Evolutionary conservation across 1,139 yeast species (phyloP), one percentile per base, ranked within the genome.

Genomic region (Protomyces arabidopsidicola): DNA sequence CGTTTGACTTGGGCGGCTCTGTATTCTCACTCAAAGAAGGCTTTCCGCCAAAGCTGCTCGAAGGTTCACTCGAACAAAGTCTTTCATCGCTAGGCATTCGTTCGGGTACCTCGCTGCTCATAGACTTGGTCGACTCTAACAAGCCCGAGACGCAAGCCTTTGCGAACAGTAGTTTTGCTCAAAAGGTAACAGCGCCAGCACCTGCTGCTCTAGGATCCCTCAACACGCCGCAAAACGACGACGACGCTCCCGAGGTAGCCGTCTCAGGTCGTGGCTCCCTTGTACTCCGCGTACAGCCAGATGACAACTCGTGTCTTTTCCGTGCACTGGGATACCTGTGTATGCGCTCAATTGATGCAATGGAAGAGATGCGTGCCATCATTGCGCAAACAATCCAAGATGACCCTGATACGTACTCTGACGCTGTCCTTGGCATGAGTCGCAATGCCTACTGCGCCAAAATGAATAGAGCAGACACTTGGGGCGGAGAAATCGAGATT

Each of bases 401-500:
- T 1, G 78, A 86, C 66, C 81, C 83, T 0, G 69, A 65, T 4
- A 75, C 75, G 12, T 88, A 84, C 72, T 78, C 77, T 55, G 87
- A 83, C 55, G 86, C 83, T 0, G 81, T 87, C 1, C 75, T 88
- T 68, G 95, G 84, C 22, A 77, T 79, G 65, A 76, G 82, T 0
- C 75, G 79, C 2, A 71, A 73, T 0, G 80, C 81, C 6, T 88
- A 88, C 71, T 76, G 82, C 57, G 69, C 75, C 9, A 88, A 95
- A 95, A 88, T 88, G 35, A 69, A 72, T 55, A 76, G 80, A 66
- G 80, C 80, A 36, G 84, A 81, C 55, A 81, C 88, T 24, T 88
- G 95, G 96, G 96, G 96, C 20, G 96, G 96, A 6, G 95, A 90
- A 3, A 87, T 88, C 53, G 96, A 88, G 72, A 75, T 88, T 64